Evolutionary conservation across 1,284 basidiomycete genomes (phyloP).

Genomic region (Coniophora puteana): DNA sequence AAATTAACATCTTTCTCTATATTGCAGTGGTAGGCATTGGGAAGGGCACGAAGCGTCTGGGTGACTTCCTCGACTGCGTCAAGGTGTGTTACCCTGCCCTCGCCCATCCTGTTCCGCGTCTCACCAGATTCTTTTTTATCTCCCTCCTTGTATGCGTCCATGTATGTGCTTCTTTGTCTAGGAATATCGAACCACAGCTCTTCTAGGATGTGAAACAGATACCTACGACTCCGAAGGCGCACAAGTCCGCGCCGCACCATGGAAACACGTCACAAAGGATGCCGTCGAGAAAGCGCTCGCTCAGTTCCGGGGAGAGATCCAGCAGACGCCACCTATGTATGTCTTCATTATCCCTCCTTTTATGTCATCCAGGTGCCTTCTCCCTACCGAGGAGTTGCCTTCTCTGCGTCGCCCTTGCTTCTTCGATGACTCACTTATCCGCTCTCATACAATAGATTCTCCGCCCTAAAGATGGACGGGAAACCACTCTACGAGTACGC

Average conservation of each 20-base stretch:
- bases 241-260: conserved; percentile 72
- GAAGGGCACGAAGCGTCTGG: conserved; percentile 86
- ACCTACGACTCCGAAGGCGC: conserved; percentile 91
- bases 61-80: conserved; percentile 84
- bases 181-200: conserved; percentile 90
- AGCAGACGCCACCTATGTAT: conserved; percentile 90
- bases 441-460: conserved; percentile 91
- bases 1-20: conserved; percentile 9
- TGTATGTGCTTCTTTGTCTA: too few relatives aligned
- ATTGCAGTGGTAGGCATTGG: conserved; percentile 83
- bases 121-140: conserved; percentile 17
- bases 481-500: conserved; percentile 97
- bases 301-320: conserved; percentile 85
- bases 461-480: conserved; percentile 98
- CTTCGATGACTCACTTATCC: background rate
- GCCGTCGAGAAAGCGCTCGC: conserved; percentile 69
- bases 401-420: conserved; percentile 6
- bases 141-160: too few relatives aligned
- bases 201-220: conserved; percentile 94
- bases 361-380: conserved; percentile 8
- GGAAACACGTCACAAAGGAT: conserved; percentile 82
- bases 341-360: conserved; percentile 28
- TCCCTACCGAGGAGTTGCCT: too few relatives aligned
- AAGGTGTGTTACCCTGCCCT: conserved; percentile 55
- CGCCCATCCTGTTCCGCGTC: conserved; percentile 10